Evolutionary conservation across 768 basidiomycete species (phyloP).

Genomic region (Tylopilus subfusipes): DNA sequence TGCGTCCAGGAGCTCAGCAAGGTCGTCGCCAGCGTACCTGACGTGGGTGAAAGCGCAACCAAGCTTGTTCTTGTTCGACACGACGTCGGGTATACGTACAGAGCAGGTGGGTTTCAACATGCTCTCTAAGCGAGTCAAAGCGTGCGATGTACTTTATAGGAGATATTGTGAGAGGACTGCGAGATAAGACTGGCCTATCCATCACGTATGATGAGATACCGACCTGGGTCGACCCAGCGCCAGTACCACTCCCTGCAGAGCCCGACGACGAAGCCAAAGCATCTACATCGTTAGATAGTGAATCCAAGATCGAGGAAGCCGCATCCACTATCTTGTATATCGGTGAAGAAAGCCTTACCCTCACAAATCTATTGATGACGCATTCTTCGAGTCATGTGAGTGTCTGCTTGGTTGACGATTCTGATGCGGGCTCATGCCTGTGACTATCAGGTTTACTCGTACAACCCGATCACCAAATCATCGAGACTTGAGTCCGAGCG

Average conservation of each 20-base stretch:
- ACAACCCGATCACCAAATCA: slow-evolving; percentile 53
- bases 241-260: background rate
- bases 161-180: slow-evolving; percentile 16
- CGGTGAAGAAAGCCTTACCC: slow-evolving; percentile 72
- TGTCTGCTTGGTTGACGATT: slow-evolving; percentile 2
- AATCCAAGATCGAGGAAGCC: background rate
- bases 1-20: slow-evolving; percentile 44
- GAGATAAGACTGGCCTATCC: slow-evolving; percentile 24
- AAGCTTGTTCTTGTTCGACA: slow-evolving; percentile 56
- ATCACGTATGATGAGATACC: slow-evolving; percentile 39
- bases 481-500: slow-evolving; percentile 57
- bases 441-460: slow-evolving; percentile 64
- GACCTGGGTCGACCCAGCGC: slow-evolving; percentile 21
- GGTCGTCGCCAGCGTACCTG: slow-evolving; percentile 24
- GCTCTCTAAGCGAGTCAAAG: background rate
- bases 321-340: slow-evolving; percentile 49
- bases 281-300: background rate
- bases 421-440: background rate
- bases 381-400: slow-evolving; percentile 63
- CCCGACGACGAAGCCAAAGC: background rate
- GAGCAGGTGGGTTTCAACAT: slow-evolving; percentile 44
- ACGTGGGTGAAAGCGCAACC: background rate
- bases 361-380: slow-evolving; percentile 86
- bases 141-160: slow-evolving; percentile 6
- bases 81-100: slow-evolving; percentile 76